These are phyloP conservation scores for Prunus salicina DNA, from an alignment of 306 rosid genomes.

Conservation along the genomic window DNA sequence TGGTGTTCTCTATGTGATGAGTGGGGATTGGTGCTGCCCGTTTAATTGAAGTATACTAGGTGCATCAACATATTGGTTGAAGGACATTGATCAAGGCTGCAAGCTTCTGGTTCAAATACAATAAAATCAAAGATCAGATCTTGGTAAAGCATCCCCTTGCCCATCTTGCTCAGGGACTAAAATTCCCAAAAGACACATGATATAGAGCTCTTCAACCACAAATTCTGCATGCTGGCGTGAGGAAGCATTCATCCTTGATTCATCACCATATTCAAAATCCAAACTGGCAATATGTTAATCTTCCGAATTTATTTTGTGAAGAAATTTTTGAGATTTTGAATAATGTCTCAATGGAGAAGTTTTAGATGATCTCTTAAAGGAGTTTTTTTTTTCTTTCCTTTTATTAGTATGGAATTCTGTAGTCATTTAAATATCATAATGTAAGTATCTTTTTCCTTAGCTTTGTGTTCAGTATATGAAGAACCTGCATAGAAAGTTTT, in stretches of 20 bases:
- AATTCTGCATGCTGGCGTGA: background rate
- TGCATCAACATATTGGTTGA: background rate
- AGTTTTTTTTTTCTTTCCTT: background rate
- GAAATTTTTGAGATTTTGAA: constrained; percentile 6
- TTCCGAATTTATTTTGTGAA: background rate
- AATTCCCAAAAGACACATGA: constrained; percentile 6
- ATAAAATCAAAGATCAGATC: background rate
- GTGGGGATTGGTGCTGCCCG: constrained; percentile 20
- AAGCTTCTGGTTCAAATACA: constrained; percentile 11
- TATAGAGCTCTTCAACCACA: constrained; percentile 17
- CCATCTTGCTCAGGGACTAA: background rate
- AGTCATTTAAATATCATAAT: background rate
- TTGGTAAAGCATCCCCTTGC: background rate
- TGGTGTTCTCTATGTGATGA: constrained; percentile 3
- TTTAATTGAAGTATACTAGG: constrained; percentile 8
- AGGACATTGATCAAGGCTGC: constrained; percentile 10
- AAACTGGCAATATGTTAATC: constrained; percentile 2
- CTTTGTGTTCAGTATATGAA: background rate
- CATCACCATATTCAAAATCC: constrained; percentile 10
- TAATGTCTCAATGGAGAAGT: background rate
- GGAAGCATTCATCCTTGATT: constrained; percentile 3
- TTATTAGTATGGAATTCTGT: background rate
- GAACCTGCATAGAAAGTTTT: background rate
- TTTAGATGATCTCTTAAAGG: background rate
- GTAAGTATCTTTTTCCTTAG: background rate